Evolutionary conservation across 1,284 basidiomycete genomes (phyloP).

Genomic region (Laetiporus sulphureus): DNA sequence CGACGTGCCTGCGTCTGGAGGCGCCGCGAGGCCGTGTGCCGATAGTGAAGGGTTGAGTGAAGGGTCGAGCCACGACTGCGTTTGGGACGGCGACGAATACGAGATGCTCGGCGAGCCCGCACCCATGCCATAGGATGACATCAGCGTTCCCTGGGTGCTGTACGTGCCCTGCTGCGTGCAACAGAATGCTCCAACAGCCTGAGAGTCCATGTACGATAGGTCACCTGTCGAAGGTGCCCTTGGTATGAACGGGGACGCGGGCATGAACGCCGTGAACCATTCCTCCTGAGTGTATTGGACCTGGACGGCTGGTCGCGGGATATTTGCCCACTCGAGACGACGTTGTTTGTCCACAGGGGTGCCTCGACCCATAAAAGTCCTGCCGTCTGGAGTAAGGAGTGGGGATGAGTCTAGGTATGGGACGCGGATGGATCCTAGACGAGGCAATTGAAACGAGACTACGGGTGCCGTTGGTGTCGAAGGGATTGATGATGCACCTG

Average conservation of each 20-base stretch:
- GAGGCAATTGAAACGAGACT: slow-evolving; percentile 7
- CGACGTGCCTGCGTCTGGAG: too few relatives aligned
- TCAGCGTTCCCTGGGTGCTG: neutral
- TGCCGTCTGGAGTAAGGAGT: slow-evolving; percentile 9
- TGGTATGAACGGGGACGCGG: neutral
- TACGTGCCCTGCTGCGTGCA: slow-evolving; percentile 3
- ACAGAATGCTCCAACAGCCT: slow-evolving; percentile 1
- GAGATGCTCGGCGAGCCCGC: too few relatives aligned
- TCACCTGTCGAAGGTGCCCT: neutral
- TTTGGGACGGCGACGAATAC: slow-evolving; percentile 2
- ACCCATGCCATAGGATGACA: neutral
- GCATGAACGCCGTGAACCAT: slow-evolving; percentile 3
- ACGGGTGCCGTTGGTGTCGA: neutral
- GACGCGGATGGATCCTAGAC: slow-evolving; percentile 11
- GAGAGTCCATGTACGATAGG: slow-evolving; percentile 2
- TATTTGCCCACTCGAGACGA: slow-evolving; percentile 14
- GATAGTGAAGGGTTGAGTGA: slow-evolving; percentile 6
- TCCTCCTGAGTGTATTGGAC: too few relatives aligned
- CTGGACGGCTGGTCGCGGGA: too few relatives aligned
- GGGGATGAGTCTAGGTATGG: slow-evolving; percentile 10
- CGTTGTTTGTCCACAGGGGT: slow-evolving; percentile 17
- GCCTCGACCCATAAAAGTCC: slow-evolving; percentile 18
- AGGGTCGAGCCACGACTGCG: slow-evolving; percentile 15
- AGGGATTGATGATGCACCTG: too few relatives aligned
- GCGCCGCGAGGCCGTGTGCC: slow-evolving; percentile 1